Conservation (phyloP, 306 rosid species). For the Ammopiptanthus mongolicus region DNA sequence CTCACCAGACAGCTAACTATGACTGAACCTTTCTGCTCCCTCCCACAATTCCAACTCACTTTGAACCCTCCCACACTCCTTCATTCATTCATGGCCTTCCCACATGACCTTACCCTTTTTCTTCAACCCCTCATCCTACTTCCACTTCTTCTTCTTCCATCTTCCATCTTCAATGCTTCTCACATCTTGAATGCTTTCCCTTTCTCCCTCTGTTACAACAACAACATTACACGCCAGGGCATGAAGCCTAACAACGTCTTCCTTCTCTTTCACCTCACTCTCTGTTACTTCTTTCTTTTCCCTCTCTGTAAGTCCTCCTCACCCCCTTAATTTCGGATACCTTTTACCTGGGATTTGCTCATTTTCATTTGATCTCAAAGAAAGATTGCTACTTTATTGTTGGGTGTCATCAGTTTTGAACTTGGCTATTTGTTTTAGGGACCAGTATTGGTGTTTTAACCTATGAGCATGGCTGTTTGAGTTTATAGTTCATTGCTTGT, state of each 20-base stretch:
- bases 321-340: neutral
- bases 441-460: neutral
- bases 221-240: neutral
- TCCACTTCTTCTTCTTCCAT: no score
- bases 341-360: conserved; percentile 16
- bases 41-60: conserved; percentile 46
- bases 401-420: conserved; percentile 1
- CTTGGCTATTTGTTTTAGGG: neutral
- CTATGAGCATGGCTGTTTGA: neutral
- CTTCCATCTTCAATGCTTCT: conserved; percentile 11
- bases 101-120: neutral
- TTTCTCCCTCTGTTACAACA: neutral
- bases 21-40: conserved; percentile 51
- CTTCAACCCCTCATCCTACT: conserved; percentile 9
- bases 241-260: conserved; percentile 32
- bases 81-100: conserved; percentile 60
- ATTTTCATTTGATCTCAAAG: conserved; percentile 30
- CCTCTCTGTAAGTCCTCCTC: conserved; percentile 48
- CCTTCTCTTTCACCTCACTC: conserved; percentile 23
- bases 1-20: conserved; percentile 69
- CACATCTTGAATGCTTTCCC: conserved; percentile 9
- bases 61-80: conserved; percentile 39
- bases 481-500: neutral
- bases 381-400: neutral
- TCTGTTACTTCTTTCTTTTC: conserved; percentile 16